Evolutionary conservation across 2,329 filamentous ascomycete genomes (phyloP).

Genomic region (Tolypocladium paradoxum): DNA sequence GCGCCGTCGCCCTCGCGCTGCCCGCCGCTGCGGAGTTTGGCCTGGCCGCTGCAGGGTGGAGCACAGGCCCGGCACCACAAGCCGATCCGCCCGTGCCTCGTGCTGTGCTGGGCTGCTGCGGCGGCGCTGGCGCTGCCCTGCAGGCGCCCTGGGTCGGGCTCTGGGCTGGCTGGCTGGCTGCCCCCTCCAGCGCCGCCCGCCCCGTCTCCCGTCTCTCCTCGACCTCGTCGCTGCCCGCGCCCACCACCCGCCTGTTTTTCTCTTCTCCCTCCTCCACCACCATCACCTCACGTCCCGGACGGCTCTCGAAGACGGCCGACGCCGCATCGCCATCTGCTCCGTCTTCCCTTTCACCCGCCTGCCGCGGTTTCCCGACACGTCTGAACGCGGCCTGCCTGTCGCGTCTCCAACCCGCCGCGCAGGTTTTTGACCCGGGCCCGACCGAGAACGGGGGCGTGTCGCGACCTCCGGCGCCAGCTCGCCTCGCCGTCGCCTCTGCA

Average conservation of each 20-base stretch:
- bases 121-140: neutral
- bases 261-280: conserved; percentile 2
- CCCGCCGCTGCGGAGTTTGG: neutral
- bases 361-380: neutral
- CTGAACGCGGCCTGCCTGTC: neutral
- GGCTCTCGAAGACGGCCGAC: neutral
- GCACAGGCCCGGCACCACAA: conserved; percentile 8
- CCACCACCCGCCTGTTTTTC: conserved; percentile 3
- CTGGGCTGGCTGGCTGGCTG: neutral
- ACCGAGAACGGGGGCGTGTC: conserved; percentile 6
- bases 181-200: neutral
- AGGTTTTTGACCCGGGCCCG: conserved; percentile 4
- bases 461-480: conserved; percentile 6
- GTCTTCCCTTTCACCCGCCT: neutral
- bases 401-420: conserved; percentile 3
- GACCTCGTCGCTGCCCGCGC: neutral
- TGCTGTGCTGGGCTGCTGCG: conserved; percentile 2
- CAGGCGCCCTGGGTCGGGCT: neutral
- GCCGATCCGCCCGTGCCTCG: conserved; percentile 10
- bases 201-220: neutral
- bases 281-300: neutral
- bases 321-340: neutral
- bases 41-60: conserved; percentile 3
- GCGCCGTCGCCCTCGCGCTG: neutral
- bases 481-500: neutral